Evolutionary conservation across 2,329 filamentous ascomycete genomes (phyloP).

Genomic region (Diplodia intermedia): DNA sequence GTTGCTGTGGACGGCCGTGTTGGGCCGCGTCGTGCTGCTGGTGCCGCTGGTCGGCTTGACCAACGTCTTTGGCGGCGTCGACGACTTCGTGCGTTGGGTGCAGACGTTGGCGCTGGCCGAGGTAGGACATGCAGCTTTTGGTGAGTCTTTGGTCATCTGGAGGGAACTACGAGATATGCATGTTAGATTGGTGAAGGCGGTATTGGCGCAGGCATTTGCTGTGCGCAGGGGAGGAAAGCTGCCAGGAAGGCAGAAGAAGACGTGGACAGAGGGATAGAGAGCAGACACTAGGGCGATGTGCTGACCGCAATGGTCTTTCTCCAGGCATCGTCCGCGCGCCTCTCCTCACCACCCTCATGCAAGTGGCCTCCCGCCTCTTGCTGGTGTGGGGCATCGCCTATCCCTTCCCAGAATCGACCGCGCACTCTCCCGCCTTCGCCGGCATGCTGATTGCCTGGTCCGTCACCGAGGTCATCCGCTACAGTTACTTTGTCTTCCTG

Average conservation of each 20-base stretch:
- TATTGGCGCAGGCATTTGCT: not conserved
- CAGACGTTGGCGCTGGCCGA: slow-evolving; percentile 87
- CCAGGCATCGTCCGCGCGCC: slow-evolving; percentile 85
- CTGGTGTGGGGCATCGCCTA: slow-evolving; percentile 87
- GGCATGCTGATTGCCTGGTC: slow-evolving; percentile 85
- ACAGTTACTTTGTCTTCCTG: slow-evolving; percentile 85
- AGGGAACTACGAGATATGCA: not conserved
- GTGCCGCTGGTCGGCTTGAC: slow-evolving; percentile 44
- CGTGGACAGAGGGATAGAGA: not conserved
- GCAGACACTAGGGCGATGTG: not conserved
- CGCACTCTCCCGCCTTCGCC: slow-evolving; percentile 67
- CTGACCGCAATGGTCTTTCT: slow-evolving; percentile 5
- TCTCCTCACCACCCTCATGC: slow-evolving; percentile 83
- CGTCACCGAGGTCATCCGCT: slow-evolving; percentile 89
- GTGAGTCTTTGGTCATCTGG: slow-evolving; percentile 56
- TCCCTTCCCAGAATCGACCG: slow-evolving; percentile 71
- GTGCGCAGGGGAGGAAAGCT: not conserved
- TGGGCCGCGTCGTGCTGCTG: slow-evolving; percentile 71
- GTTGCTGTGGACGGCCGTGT: slow-evolving; percentile 77
- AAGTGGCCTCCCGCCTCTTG: slow-evolving; percentile 85
- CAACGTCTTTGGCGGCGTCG: slow-evolving; percentile 67
- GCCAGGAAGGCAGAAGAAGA: not conserved
- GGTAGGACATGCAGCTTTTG: slow-evolving; percentile 78
- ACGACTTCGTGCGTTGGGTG: slow-evolving; percentile 75
- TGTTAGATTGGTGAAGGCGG: not conserved